Percentiles rank a stretch among this genome's conserved stretches.
These are phyloP conservation scores for Penicillium glabrum DNA, from an alignment of 2,329 filamentous ascomycete species.

Conservation along the genomic window DNA sequence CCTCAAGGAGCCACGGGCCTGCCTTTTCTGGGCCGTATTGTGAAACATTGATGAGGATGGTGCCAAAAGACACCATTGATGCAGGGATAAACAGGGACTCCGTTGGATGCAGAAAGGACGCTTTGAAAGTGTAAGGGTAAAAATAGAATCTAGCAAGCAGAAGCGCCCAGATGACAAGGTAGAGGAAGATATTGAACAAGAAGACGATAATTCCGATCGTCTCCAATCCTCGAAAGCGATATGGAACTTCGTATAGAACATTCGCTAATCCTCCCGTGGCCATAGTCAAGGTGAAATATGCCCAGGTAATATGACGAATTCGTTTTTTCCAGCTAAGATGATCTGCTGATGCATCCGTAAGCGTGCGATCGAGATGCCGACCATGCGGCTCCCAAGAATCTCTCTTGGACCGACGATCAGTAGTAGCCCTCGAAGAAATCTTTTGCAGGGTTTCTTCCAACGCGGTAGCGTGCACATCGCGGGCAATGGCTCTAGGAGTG, in stretches of 20 bases:
- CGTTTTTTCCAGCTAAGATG: constrained; percentile 52
- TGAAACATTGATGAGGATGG: constrained; percentile 74
- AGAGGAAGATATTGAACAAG: constrained; percentile 63
- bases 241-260: constrained; percentile 57
- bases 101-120: constrained; percentile 72
- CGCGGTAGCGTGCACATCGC: constrained; percentile 30
- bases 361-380: constrained; percentile 8
- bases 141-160: constrained; percentile 68
- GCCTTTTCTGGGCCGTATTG: constrained; percentile 69
- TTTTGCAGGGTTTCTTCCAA: constrained; percentile 26
- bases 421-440: constrained; percentile 20
- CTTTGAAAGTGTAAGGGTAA: constrained; percentile 68
- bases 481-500: constrained; percentile 10
- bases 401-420: constrained; percentile 6
- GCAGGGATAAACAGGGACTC: constrained; percentile 77
- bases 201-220: constrained; percentile 63
- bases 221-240: constrained; percentile 56
- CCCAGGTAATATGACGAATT: constrained; percentile 70
- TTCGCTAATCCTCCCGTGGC: constrained; percentile 62
- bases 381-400: constrained; percentile 18
- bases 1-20: constrained; percentile 60
- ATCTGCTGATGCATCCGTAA: constrained; percentile 17
- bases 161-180: constrained; percentile 62
- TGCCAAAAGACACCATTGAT: constrained; percentile 67
- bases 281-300: constrained; percentile 73